Base-by-base conservation (phyloP, 129 eudicot species). In the Rutidosis leptorrhynchoides region DNA sequence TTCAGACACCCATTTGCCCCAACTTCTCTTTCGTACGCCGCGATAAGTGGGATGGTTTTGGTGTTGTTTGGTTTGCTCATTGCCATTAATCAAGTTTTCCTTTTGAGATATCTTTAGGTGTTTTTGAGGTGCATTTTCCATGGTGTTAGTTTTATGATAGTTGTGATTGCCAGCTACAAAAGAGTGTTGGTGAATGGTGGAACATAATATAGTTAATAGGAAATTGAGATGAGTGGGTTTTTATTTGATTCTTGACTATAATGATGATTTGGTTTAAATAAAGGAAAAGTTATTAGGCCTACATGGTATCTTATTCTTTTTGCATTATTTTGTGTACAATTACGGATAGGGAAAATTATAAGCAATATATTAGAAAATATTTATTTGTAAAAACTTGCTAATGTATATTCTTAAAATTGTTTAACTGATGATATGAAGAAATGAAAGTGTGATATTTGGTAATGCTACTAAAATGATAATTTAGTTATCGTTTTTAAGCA, bases 1-100 rank as follows among this genome's bases (percentile, higher is more conserved):
- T 64, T 87, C 90, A 0, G 90, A 87, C 27, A 88, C 96, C 96
- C 96, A 88, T 80, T 84, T 88, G 0, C 96, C 96, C 96, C 96
- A 88, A 29, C 76, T 88, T 10, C 96, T 77, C 76, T 69, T 82
- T 22, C 96, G 67, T 45, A 88, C 91, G 3, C 96, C 96, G 2
- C 84, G 83, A 56, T 80, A 88, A 0, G 79, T 72, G 4, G 84
- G 84, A 40, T 79, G 87, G 16, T 24, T 48, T 23, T 53, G 65
- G 3, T 37, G 68, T 2, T 43, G 53, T 61, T 66, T 73, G 25
- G 22, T 62, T 48, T 21, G 67, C 51, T 74, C 82, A n/a, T 74
- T 75, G 23, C 58, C 80, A 28, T 28, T 53, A 5, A 53, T 54
- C 22, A 56, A 65, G 48, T 70, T 69, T 65, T 23, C 59, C 7